phyloP scores from a whole-genome alignment of 805 yeast genomes.

The Kodamaea jinghongensis region DNA sequence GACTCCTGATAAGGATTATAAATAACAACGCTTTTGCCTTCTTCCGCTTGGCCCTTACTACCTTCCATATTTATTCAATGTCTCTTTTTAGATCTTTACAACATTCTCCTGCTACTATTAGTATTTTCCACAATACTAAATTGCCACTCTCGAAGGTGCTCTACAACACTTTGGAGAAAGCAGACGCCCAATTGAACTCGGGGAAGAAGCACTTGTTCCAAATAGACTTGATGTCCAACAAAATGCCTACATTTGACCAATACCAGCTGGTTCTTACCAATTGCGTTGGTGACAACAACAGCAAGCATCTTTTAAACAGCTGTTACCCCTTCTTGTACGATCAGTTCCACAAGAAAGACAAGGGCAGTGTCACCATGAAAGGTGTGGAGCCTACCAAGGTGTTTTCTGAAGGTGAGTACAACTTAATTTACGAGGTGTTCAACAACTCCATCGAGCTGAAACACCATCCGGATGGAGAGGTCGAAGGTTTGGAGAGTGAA shows the following conservation, averaged over 20 bases:
- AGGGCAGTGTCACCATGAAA: slow-evolving; percentile 21
- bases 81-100: slow-evolving; percentile 43
- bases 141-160: slow-evolving; percentile 32
- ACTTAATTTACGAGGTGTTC: slow-evolving; percentile 38
- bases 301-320: slow-evolving; percentile 24
- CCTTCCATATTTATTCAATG: no score
- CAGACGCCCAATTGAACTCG: slow-evolving; percentile 28
- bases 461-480: slow-evolving; percentile 15
- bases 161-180: slow-evolving; percentile 29
- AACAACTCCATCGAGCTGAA: slow-evolving; percentile 16
- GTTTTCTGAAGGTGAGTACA: slow-evolving; percentile 38
- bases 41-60: no score
- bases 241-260: slow-evolving; percentile 44
- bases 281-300: slow-evolving; percentile 23
- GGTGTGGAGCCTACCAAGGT: slow-evolving; percentile 23
- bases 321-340: slow-evolving; percentile 40
- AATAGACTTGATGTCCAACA: slow-evolving; percentile 36
- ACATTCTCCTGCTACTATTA: slow-evolving; percentile 38
- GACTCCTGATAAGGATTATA: neutral
- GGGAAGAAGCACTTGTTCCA: slow-evolving; percentile 29
- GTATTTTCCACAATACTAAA: slow-evolving; percentile 40
- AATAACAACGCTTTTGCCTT: no score
- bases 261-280: slow-evolving; percentile 27
- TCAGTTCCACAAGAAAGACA: slow-evolving; percentile 13
- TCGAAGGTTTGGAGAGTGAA: slow-evolving; percentile 22